These are phyloP conservation scores for Fonsecaea pedrosoi DNA, from an alignment of 2,329 filamentous ascomycete species.

Conservation along the genomic window DNA sequence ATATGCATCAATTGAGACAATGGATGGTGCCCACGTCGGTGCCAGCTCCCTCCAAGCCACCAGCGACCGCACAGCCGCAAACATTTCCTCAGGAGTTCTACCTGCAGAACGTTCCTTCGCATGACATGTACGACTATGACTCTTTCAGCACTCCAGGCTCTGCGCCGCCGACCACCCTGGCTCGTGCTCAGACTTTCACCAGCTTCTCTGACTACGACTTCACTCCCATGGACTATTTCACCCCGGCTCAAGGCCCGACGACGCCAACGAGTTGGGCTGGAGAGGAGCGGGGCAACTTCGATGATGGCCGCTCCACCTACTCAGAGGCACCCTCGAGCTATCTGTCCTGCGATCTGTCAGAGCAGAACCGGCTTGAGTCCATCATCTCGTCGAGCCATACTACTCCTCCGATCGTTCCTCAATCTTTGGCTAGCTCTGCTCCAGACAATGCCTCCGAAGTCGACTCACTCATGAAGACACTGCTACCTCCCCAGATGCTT, in stretches of 20 bases:
- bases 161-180: constrained; percentile 22
- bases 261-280: constrained; percentile 32
- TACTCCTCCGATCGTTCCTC: constrained; percentile 26
- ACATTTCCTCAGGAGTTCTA: constrained; percentile 36
- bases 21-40: constrained; percentile 38
- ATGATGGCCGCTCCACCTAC: constrained; percentile 37
- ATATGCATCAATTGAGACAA: constrained; percentile 38
- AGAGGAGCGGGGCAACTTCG: constrained; percentile 32
- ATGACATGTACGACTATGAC: constrained; percentile 34
- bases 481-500: constrained; percentile 62
- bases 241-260: constrained; percentile 12
- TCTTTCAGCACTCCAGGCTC: constrained; percentile 18
- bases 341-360: constrained; percentile 34
- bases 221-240: constrained; percentile 26
- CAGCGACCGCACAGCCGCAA: constrained; percentile 9
- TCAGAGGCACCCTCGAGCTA: constrained; percentile 39
- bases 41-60: constrained; percentile 27
- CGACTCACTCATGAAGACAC: constrained; percentile 86
- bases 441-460: constrained; percentile 62
- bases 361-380: constrained; percentile 30
- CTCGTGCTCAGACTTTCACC: constrained; percentile 32
- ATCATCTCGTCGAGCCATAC: constrained; percentile 30
- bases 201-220: constrained; percentile 30
- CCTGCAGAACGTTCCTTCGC: constrained; percentile 31
- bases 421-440: constrained; percentile 6